These are phyloP conservation scores for Lactarius indigo DNA, from an alignment of 768 basidiomycete genomes.

Conservation along the genomic window DNA sequence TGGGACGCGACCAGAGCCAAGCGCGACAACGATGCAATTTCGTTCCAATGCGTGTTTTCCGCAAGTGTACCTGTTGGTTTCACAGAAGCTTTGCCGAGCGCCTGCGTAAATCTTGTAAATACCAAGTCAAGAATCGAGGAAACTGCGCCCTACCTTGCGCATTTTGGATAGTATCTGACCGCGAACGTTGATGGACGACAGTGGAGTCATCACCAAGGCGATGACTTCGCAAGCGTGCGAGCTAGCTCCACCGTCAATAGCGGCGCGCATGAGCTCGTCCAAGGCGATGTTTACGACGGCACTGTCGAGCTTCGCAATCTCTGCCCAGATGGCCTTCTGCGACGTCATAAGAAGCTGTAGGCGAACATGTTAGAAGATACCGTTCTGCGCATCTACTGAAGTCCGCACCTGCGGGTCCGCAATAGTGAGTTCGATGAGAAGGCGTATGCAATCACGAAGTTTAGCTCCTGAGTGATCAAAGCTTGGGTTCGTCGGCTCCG, in stretches of 20 bases:
- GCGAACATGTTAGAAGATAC: not conserved
- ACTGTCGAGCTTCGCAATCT: constrained; percentile 67
- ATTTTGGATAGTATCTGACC: constrained; percentile 75
- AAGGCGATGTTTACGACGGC: constrained; percentile 67
- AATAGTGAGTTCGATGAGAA: constrained; percentile 70
- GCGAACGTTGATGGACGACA: constrained; percentile 74
- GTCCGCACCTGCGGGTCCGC: constrained; percentile 62
- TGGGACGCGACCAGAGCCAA: constrained; percentile 71
- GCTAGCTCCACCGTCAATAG: constrained; percentile 79
- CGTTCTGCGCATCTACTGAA: not conserved
- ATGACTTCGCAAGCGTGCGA: constrained; percentile 73
- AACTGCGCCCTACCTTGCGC: constrained; percentile 54
- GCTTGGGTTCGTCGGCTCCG: constrained; percentile 61
- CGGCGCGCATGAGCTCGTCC: constrained; percentile 77
- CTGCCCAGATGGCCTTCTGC: constrained; percentile 74
- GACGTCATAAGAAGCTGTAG: constrained; percentile 58
- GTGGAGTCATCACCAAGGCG: constrained; percentile 64
- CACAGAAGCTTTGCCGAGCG: constrained; percentile 67
- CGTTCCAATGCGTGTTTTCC: constrained; percentile 75
- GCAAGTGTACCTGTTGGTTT: constrained; percentile 58
- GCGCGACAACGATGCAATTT: constrained; percentile 76
- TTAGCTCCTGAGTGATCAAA: constrained; percentile 72
- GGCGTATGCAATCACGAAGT: constrained; percentile 77
- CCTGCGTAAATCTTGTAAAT: constrained; percentile 38
- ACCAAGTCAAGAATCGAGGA: not conserved